Conservation (phyloP, 805 yeast species). For the Metschnikowia lachancei region DNA sequence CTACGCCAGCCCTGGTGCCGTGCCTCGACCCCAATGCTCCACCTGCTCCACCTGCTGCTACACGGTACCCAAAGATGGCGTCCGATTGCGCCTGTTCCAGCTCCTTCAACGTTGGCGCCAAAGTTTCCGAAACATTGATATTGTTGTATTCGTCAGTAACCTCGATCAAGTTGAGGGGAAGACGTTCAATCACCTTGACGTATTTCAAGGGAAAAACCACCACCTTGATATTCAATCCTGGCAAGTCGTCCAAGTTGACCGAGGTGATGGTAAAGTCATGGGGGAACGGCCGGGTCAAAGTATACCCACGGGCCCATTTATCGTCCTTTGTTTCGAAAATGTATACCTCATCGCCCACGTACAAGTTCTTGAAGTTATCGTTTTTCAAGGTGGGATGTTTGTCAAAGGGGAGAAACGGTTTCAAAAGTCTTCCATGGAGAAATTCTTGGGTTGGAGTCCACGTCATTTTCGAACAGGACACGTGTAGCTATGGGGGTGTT, state of each 20-base stretch:
- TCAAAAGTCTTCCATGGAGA: constrained; percentile 37
- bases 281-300: constrained; percentile 65
- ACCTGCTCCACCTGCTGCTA: background rate
- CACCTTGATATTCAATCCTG: constrained; percentile 52
- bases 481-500: no score
- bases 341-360: constrained; percentile 76
- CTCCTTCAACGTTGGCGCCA: constrained; percentile 35
- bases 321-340: constrained; percentile 61
- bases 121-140: constrained; percentile 18
- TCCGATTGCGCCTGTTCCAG: constrained; percentile 26
- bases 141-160: constrained; percentile 31
- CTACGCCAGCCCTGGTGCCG: constrained; percentile 5
- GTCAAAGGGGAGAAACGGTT: constrained; percentile 42
- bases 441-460: constrained; percentile 40
- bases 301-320: constrained; percentile 81
- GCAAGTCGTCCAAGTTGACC: constrained; percentile 59
- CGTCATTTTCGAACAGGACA: no score
- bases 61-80: background rate
- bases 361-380: constrained; percentile 49
- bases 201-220: constrained; percentile 61
- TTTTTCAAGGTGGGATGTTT: constrained; percentile 39
- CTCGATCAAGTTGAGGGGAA: constrained; percentile 36
- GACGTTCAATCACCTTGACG: constrained; percentile 43
- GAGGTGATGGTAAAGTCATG: constrained; percentile 62
- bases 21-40: constrained; percentile 20